Conservation (phyloP, 306 rosid species). For the Vachellia pachyceras region DNA sequence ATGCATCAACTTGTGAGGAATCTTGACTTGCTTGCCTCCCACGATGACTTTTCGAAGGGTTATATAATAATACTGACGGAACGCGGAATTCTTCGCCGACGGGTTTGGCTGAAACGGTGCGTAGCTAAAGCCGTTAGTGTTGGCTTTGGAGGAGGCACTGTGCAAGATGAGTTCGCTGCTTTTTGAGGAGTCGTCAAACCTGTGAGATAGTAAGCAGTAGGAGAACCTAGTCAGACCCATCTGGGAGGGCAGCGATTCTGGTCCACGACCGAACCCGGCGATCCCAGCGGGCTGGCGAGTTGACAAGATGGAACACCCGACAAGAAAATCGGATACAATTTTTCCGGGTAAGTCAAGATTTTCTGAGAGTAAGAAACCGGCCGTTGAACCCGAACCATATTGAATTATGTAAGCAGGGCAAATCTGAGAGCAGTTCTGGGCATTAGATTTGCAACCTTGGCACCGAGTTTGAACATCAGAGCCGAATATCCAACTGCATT, state of each 20-base stretch:
- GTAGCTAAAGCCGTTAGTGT: conserved; percentile 47
- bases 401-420: conserved; percentile 66
- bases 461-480: conserved; percentile 48
- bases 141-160: neutral
- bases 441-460: neutral
- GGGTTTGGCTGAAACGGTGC: conserved; percentile 72
- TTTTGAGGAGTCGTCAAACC: conserved; percentile 55
- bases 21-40: conserved; percentile 51
- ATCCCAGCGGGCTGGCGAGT: conserved; percentile 69
- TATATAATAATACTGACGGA: conserved; percentile 58
- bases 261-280: conserved; percentile 79
- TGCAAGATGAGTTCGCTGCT: conserved; percentile 59
- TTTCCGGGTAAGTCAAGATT: conserved; percentile 55
- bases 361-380: conserved; percentile 64
- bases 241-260: conserved; percentile 67
- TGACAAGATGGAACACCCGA: conserved; percentile 75
- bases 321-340: conserved; percentile 47
- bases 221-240: conserved; percentile 71
- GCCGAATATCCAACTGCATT: conserved; percentile 67
- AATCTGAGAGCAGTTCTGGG: conserved; percentile 45
- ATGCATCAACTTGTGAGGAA: conserved; percentile 54
- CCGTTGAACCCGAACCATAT: conserved; percentile 73
- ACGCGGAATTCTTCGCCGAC: conserved; percentile 31
- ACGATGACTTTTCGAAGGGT: conserved; percentile 55
- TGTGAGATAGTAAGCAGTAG: conserved; percentile 61